Conservation (phyloP, 73 alveolate genomes). For the Durusdinium trenchii region DNA sequence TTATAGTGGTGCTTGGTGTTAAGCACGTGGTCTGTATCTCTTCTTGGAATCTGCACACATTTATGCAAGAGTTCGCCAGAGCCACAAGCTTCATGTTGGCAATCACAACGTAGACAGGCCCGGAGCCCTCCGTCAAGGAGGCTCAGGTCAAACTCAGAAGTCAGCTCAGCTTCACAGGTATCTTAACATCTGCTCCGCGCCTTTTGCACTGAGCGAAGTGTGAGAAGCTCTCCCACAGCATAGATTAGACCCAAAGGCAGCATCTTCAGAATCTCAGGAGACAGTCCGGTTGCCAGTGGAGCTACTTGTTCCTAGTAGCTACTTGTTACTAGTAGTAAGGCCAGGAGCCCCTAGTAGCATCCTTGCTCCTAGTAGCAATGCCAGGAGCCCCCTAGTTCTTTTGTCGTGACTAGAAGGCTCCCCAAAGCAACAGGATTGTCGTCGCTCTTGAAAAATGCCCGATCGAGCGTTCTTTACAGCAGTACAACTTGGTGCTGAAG, state of each 20-base stretch:
- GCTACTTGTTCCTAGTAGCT: too few species aligned
- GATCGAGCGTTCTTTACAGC: too few species aligned
- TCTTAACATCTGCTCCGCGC: neutral
- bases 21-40: too few species aligned
- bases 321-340: too few species aligned
- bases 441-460: too few species aligned
- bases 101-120: constrained; percentile 85
- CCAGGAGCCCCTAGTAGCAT: too few species aligned
- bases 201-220: constrained; percentile 89
- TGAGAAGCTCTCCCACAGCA: constrained; percentile 83
- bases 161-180: neutral
- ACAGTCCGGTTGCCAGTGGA: neutral
- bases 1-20: too few species aligned
- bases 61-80: neutral
- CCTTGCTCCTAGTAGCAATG: too few species aligned
- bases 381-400: too few species aligned
- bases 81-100: constrained; percentile 81
- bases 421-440: too few species aligned
- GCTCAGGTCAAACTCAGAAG: neutral
- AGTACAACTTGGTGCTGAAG: too few species aligned
- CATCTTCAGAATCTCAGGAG: constrained; percentile 62
- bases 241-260: constrained; percentile 79
- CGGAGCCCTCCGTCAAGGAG: constrained; percentile 61
- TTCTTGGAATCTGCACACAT: neutral
- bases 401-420: too few species aligned